phyloP scores from a whole-genome alignment of 2,329 filamentous ascomycete genomes.

The Incumbomyces lentus region DNA sequence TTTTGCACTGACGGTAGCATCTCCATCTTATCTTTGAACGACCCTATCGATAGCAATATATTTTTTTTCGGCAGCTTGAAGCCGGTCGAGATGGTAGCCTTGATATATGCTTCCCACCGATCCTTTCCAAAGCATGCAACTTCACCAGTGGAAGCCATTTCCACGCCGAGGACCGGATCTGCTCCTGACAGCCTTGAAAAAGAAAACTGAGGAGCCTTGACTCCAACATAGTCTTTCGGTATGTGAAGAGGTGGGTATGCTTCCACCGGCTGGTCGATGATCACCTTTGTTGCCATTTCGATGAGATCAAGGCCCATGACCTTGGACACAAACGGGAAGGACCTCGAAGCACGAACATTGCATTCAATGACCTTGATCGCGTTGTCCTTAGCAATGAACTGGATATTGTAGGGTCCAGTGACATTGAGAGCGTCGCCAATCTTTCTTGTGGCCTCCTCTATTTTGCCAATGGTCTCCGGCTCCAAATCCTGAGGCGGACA shows the following conservation, averaged over 20 bases:
- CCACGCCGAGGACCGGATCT: conserved; percentile 90
- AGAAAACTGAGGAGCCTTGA: conserved; percentile 98
- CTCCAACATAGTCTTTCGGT: conserved; percentile 73
- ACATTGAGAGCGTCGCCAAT: conserved; percentile 90
- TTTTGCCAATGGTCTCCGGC: conserved; percentile 74
- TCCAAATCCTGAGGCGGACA: conserved; percentile 89
- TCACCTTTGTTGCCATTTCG: conserved; percentile 96
- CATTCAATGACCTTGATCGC: conserved; percentile 99
- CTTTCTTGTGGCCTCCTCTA: conserved; percentile 90
- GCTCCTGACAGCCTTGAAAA: conserved; percentile 95
- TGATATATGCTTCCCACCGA: conserved; percentile 96
- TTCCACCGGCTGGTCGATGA: conserved; percentile 70
- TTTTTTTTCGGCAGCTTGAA: conserved; percentile 96
- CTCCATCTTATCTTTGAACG: conserved; percentile 96
- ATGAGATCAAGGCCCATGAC: conserved; percentile 97
- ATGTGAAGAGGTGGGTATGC: conserved; percentile 73
- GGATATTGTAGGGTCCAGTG: conserved; percentile 95
- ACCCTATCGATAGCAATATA: conserved; percentile 87
- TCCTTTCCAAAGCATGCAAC: conserved; percentile 92
- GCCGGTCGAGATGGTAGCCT: conserved; percentile 87
- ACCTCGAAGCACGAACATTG: conserved; percentile 90
- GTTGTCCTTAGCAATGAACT: conserved; percentile 99
- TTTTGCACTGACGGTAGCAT: conserved; percentile 88
- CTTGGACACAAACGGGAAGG: conserved; percentile 97
- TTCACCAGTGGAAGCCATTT: conserved; percentile 98